Evolutionary conservation across 441 rosid species (phyloP), one percentile per base, ranked within the genome.

Genomic region (Lepidium campestre): DNA sequence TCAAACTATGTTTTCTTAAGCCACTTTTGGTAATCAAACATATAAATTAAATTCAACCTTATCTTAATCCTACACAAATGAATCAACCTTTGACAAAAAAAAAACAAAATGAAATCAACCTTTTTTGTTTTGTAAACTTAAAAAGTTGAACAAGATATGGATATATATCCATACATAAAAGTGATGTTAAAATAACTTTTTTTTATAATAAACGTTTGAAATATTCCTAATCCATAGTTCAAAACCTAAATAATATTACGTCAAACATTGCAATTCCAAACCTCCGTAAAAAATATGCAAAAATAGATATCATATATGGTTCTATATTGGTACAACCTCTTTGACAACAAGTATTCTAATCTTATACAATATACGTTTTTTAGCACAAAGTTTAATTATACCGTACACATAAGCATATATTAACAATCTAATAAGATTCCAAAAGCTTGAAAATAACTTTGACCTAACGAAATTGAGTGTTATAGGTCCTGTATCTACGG

Each of bases 401-500:
- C 58, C 42, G 7, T 68, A 36, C 6, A 50, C 54, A 50, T 5
- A 6, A 35, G 35, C 36, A 41, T 13, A 11, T 4, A 41, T 34
- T 18, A 39, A 32, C 39, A 20, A 41, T 60, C 27, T 53, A 22
- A 41, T 35, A 37, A 56, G 58, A 57, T 31, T 47, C 31, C 53
- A 57, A 57, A 18, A 32, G 7, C 13, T 35, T 56, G 19, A 41
- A 69, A 61, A 42, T 56, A 58, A 71, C 56, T 8, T 39, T 35
- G 56, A 65, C 6, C 47, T 14, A 65, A 72, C 66, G 31, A 49
- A 15, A 41, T 49, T 64, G 54, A 64, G 37, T 52, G 20, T 53
- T 36, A 36, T 14, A 29, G 58, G 63, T 46, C 69, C 73, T 73
- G 57, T 67, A 60, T 73, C 64, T 31, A 54, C 77, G 77, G 77